Percentiles rank a stretch among this genome's conserved stretches.
Conservation (phyloP, 805 yeast genomes). For the Peterozyma toletana region DNA sequence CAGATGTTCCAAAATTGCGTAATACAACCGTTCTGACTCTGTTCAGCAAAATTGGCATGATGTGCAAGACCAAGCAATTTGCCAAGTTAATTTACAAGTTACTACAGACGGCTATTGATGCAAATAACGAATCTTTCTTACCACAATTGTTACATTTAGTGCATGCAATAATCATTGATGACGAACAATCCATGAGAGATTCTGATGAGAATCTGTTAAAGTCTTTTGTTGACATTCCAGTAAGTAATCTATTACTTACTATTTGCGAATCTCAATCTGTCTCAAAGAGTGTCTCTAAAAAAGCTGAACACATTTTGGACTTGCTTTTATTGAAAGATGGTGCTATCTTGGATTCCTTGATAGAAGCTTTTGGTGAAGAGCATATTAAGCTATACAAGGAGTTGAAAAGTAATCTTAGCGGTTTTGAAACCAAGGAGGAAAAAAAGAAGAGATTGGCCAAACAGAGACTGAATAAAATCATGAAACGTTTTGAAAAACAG, state of each 20-base stretch:
- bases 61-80: conserved; percentile 44
- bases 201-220: conserved; percentile 27
- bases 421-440: conserved; percentile 47
- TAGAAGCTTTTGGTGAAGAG: conserved; percentile 50
- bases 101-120: conserved; percentile 44
- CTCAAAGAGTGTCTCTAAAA: conserved; percentile 38
- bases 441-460: conserved; percentile 50
- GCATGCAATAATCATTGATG: conserved; percentile 48
- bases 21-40: conserved; percentile 17
- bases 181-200: conserved; percentile 32
- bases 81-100: conserved; percentile 52
- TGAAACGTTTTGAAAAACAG: conserved; percentile 56
- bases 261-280: conserved; percentile 40
- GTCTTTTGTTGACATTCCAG: conserved; percentile 43
- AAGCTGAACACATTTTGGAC: conserved; percentile 54
- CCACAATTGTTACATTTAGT: conserved; percentile 59
- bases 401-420: conserved; percentile 32
- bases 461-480: conserved; percentile 51
- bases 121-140: conserved; percentile 45
- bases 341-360: conserved; percentile 36
- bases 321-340: conserved; percentile 40
- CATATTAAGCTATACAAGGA: conserved; percentile 42
- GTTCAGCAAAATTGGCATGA: conserved; percentile 38
- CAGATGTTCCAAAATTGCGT: conserved; percentile 28
- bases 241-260: conserved; percentile 46